Evolutionary conservation across 352 stramenopile species (phyloP), one percentile per base, ranked within the genome.

Genomic region (Globisporangium paddicum): DNA sequence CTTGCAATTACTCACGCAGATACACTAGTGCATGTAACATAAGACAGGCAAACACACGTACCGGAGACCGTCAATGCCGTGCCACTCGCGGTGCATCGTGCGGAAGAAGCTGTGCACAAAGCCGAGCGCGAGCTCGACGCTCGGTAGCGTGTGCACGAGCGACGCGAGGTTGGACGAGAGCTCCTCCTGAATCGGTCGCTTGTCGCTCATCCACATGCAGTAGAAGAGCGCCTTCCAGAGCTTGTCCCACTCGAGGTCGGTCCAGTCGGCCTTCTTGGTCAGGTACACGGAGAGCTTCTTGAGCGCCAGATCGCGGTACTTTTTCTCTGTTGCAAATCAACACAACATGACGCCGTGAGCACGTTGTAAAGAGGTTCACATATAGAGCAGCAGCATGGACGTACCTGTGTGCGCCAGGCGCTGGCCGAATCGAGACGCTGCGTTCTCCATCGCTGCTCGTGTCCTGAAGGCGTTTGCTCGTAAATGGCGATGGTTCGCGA

Each of bases 161-260:
- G 38, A 34, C 30, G 85, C 73, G 28, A 94, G 60, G 58, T 82
- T 91, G 13, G 69, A 66, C n/a, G 82, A 79, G 45, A 94, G 65
- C 63, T 94, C 85, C 38, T 91, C 73, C 66, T 94, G 85, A 11
- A 94, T 75, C 19, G 71, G 71, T 10, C 77, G 82, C 68, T 94
- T 94, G 79, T 94, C 85, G 66, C 82, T 92, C 85, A 94, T 94
- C 85, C 85, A 94, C 82, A 94, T 92, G 70, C 85, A 94, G 69
- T 94, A 94, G 63, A 93, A 94, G 8, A 94, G 77, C 69, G 85
- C 85, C 65, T 92, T 94, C 85, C 85, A 94, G 55, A 94, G 80
- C 71, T 94, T 94, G 72, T 94, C 85, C 79, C 79, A 89, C 60
- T 94, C 85, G 44, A 92, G 70, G 19, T 76, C 67, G 26, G 62